Conservation (phyloP, 2,329 filamentous ascomycete genomes). For the Rugonectria rugulosa region DNA sequence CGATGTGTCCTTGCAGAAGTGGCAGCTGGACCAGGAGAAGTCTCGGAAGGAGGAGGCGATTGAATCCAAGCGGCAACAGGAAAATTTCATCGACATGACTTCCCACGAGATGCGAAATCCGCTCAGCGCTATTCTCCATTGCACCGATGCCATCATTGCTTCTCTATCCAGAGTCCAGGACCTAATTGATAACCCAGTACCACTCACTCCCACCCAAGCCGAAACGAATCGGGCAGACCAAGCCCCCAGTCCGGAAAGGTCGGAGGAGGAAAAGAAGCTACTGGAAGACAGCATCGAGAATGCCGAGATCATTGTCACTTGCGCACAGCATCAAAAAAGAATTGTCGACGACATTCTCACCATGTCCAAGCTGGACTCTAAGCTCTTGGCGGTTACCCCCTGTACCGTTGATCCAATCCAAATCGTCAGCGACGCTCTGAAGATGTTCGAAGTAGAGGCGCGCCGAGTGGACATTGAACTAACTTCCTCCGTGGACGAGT, state of each 20-base stretch:
- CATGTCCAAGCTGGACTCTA: conserved; percentile 78
- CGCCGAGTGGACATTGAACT: conserved; percentile 74
- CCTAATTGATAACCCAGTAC: conserved; percentile 39
- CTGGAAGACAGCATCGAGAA: conserved; percentile 72
- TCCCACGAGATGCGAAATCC: conserved; percentile 79
- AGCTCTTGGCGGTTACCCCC: conserved; percentile 75
- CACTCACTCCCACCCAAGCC: conserved; percentile 33
- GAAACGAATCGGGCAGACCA: conserved; percentile 14
- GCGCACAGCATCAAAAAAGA: conserved; percentile 80
- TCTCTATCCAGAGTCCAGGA: conserved; percentile 55
- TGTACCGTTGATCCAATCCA: conserved; percentile 72
- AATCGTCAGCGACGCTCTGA: conserved; percentile 72
- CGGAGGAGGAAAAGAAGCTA: conserved; percentile 51
- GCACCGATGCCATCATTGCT: conserved; percentile 72
- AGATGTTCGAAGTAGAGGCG: conserved; percentile 81
- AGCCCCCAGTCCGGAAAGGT: conserved; percentile 19
- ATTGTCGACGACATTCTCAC: conserved; percentile 81
- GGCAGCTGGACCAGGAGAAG: conserved; percentile 59
- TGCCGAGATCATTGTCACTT: conserved; percentile 79
- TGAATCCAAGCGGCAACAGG: conserved; percentile 72
- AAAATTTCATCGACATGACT: conserved; percentile 82
- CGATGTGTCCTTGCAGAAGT: conserved; percentile 59
- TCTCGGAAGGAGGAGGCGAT: conserved; percentile 62
- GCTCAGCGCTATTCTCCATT: conserved; percentile 76
- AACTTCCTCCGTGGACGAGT: conserved; percentile 67